phyloP scores from a whole-genome alignment of 192 early-diverging fungal species.

The Gryganskiella cystojenkinii region DNA sequence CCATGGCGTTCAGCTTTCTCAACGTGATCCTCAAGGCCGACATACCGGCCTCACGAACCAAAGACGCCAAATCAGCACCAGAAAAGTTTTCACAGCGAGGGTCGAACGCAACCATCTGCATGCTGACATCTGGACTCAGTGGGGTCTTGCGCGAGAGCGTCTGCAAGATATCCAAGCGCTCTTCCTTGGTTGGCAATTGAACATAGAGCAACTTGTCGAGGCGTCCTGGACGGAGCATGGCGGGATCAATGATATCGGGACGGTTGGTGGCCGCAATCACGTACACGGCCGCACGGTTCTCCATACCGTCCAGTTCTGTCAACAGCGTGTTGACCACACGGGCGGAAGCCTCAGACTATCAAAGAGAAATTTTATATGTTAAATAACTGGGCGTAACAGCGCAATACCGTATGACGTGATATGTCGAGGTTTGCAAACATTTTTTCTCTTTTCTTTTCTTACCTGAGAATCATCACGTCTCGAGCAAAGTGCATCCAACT shows the following conservation, averaged over 20 bases:
- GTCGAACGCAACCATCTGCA: conserved; percentile 70
- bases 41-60: conserved; percentile 86
- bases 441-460: conserved; percentile 1
- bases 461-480: conserved; percentile 91
- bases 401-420: neutral
- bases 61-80: conserved; percentile 81
- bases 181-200: conserved; percentile 83
- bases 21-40: conserved; percentile 77
- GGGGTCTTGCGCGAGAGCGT: conserved; percentile 87
- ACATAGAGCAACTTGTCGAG: conserved; percentile 98
- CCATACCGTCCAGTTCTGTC: conserved; percentile 97
- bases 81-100: conserved; percentile 76
- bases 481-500: conserved; percentile 94
- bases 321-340: conserved; percentile 97
- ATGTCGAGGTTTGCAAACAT: neutral
- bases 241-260: conserved; percentile 97
- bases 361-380: neutral
- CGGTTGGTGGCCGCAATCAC: conserved; percentile 98
- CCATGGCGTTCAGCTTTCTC: conserved; percentile 47
- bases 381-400: neutral
- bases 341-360: conserved; percentile 87
- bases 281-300: conserved; percentile 88
- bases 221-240: conserved; percentile 97
- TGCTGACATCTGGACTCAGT: conserved; percentile 65
- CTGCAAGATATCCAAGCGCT: conserved; percentile 86